phyloP scores from a whole-genome alignment of 169 alveolate species.

The Toxoplasma gondii region DNA sequence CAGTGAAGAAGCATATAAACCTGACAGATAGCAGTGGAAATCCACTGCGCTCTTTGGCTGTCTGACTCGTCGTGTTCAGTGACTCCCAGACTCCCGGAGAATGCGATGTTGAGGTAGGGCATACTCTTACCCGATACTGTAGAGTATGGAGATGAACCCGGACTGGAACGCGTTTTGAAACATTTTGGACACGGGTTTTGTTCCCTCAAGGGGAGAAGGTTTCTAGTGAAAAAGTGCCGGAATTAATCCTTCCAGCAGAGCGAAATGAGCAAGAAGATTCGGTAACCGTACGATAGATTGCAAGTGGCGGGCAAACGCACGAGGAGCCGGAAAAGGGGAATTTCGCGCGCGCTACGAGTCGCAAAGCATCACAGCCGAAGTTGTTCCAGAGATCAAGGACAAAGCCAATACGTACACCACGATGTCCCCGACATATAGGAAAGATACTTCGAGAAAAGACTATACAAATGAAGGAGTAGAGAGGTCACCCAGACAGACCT shows the following conservation, averaged over 20 bases:
- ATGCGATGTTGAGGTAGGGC: too few relatives aligned
- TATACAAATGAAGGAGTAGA: neutral
- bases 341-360: neutral
- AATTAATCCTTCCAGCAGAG: neutral
- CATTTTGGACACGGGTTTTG: constrained; percentile 76
- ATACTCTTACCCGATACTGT: constrained; percentile 88
- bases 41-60: too few relatives aligned
- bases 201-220: neutral
- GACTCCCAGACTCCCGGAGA: too few relatives aligned
- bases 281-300: neutral
- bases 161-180: constrained; percentile 93
- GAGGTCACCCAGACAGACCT: neutral
- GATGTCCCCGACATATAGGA: too few relatives aligned
- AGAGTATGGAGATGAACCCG: constrained; percentile 94
- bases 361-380: neutral
- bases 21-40: too few relatives aligned
- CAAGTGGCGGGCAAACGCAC: neutral
- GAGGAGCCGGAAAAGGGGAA: neutral
- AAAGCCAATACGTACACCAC: neutral
- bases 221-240: neutral
- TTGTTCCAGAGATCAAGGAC: neutral
- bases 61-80: too few relatives aligned
- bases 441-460: neutral
- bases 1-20: too few relatives aligned
- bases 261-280: neutral